These are phyloP conservation scores for Termitomyces sp. DNA, from an alignment of 768 basidiomycete species.

Conservation along the genomic window DNA sequence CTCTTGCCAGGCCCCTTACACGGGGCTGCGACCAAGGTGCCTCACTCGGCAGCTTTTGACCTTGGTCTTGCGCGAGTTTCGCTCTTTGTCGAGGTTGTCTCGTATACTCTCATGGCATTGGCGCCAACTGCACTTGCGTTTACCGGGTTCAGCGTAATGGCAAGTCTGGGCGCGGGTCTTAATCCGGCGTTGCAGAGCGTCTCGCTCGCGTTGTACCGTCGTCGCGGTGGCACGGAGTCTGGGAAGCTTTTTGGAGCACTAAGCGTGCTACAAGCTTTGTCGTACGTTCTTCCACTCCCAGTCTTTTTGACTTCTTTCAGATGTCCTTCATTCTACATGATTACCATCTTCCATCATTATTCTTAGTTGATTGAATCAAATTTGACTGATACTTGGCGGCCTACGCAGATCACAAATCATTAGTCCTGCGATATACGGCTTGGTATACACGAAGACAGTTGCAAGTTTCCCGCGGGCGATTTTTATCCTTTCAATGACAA, in stretches of 20 bases:
- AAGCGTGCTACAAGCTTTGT: conserved; percentile 66
- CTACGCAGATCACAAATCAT: conserved; percentile 54
- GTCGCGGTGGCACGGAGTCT: conserved; percentile 52
- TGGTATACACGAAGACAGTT: conserved; percentile 69
- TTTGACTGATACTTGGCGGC: neutral
- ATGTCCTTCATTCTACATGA: neutral
- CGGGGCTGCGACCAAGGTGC: conserved; percentile 19
- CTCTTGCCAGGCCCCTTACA: conserved; percentile 18
- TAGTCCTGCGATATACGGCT: conserved; percentile 68
- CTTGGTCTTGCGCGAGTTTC: conserved; percentile 63
- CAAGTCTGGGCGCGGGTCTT: conserved; percentile 59
- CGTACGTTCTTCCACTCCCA: conserved; percentile 29
- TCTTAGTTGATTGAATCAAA: neutral
- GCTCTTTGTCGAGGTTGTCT: conserved; percentile 47
- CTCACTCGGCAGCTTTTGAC: conserved; percentile 56
- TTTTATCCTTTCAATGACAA: conserved; percentile 50
- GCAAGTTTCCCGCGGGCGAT: conserved; percentile 63
- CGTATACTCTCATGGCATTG: conserved; percentile 46
- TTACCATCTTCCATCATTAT: neutral
- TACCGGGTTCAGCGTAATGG: conserved; percentile 40
- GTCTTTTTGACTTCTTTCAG: neutral
- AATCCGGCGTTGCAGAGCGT: conserved; percentile 66
- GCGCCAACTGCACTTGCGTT: conserved; percentile 46
- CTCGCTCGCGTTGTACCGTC: conserved; percentile 59
- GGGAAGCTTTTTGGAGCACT: conserved; percentile 80